Base-by-base conservation (phyloP, 2,329 filamentous ascomycete genomes). In the Calonectria montana region DNA sequence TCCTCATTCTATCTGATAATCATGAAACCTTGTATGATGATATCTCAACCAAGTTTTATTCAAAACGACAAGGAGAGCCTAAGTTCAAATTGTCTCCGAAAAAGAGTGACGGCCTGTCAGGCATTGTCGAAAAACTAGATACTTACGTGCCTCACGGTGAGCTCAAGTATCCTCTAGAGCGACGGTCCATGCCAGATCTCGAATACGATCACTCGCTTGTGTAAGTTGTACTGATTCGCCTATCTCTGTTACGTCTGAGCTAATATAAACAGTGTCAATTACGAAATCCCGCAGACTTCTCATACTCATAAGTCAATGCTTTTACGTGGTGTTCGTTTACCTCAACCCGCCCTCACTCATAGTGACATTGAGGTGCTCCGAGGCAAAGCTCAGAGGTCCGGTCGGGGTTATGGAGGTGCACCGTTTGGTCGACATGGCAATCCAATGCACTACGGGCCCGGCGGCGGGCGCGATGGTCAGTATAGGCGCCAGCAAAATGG, bases 221-320 rank as follows among this genome's bases (percentile, higher is more conserved):
- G 93, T 96, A 88, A 84, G 90, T 88, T 43, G 13, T 21, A 59
- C 2, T 18, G 8, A 59, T 23, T 27, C 6, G 21, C n/a, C 4
- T 12, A 62, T 25, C 15, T n/a, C 39, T 27, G n/a, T 31, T 27
- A 23, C n/a, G n/a, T 53, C 21, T 43, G 53, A 45, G 69, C 83
- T 86, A 80, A 85, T 76, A 15, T 53, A 31, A 7, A 65, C 75
- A 97, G 94, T 80, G 95, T 98, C 13, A 87, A 94, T 79, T 99
- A 97, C 81, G 91, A 95, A 53, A 93, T 98, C 84, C 96, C 96
- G 0, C 87, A 89, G 47, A 91, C 91, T 21, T 87, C 87, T 12
- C 90, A 94, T 77, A 86, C 91, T 5, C 97, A 99, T 85, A 98
- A 98, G 82, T 98, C 96, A 7, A 97, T 98, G 94, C 89, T 99